Evolutionary conservation across 176 grass and related monocot species (phyloP).

Genomic region (Musa schizocarpa): DNA sequence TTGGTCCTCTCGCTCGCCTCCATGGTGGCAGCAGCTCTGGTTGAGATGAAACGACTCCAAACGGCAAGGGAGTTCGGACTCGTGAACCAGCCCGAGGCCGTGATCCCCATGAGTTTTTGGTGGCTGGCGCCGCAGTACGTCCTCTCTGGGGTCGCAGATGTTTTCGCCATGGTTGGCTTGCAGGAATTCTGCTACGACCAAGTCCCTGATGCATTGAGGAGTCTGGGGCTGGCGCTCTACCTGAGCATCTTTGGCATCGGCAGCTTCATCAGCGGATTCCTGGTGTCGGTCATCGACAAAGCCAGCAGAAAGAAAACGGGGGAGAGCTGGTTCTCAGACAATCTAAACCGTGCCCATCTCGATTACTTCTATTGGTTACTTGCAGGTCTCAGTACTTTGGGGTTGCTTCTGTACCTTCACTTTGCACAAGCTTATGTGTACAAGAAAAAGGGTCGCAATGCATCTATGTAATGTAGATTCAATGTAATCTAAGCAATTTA

Average conservation of each 20-base stretch:
- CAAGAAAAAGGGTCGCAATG: too few species aligned
- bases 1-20: constrained; percentile 30
- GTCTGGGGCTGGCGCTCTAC: constrained; percentile 49
- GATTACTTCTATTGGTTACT: constrained; percentile 70
- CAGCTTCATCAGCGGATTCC: constrained; percentile 43
- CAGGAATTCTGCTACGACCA: too few species aligned
- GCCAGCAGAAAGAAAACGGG: neutral
- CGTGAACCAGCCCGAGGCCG: constrained; percentile 24
- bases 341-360: constrained; percentile 54
- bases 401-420: too few species aligned
- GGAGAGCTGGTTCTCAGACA: constrained; percentile 47
- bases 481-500: too few species aligned
- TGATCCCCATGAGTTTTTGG: too few species aligned
- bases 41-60: constrained; percentile 38
- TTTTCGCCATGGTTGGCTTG: too few species aligned
- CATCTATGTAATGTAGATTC: too few species aligned
- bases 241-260: constrained; percentile 46
- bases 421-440: too few species aligned
- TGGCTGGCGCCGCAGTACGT: too few species aligned
- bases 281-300: constrained; percentile 38
- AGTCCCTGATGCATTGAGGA: constrained; percentile 15
- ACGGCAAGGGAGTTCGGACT: constrained; percentile 21
- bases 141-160: too few species aligned
- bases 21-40: constrained; percentile 16
- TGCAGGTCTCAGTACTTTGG: too few species aligned